Evolutionary conservation across 768 basidiomycete genomes (phyloP), one percentile per base, ranked within the genome.

Genomic region (Lactarius indigo): DNA sequence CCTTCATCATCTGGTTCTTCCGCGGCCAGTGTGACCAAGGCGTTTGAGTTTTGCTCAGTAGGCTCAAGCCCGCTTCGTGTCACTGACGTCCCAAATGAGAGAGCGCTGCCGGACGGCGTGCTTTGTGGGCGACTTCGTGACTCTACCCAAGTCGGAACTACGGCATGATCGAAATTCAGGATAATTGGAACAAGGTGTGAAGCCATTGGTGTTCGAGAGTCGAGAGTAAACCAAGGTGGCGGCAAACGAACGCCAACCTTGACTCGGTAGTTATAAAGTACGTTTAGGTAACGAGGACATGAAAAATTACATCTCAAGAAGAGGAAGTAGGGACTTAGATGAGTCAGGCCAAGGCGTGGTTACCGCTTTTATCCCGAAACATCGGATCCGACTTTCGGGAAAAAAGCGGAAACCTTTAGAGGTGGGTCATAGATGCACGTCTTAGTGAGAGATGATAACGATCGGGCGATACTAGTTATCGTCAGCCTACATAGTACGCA

Each of bases 1-100:
- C 74, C 72, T 62, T 78, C 72, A 35, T 56, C 30, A 39, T 13
- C 44, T 2, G 63, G 42, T 33, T 56, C 59, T 9, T 33, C 41
- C 9, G 5, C 30, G 41, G 52, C 1, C 30, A 65, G 52, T 31
- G n/a, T 33, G 9, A 7, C 41, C 41, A 10, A 37, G 18, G n/a
- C 31, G 56, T 26, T 52, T 30, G 20, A 13, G 42, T 17, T 37
- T 33, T 57, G 59, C 33, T 57, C 54, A 23, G 20, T 52, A 28
- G 57, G 59, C 28, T 56, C 52, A n/a, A 47, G 8, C 28, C 8
- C 20, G 26, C 41, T 41, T 42, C 42, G 58, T 31, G 39, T n/a
- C n/a, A 31, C 52, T 23, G 39, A 3, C 17, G 37, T 28, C 1
- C 1, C 47, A 35, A 41, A 57, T 4, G 52, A 47, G 64, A 23